Percentiles rank a stretch among this genome's conserved stretches.
phyloP scores from a whole-genome alignment of 73 alveolate genomes.

The Paramecium pentaurelia region DNA sequence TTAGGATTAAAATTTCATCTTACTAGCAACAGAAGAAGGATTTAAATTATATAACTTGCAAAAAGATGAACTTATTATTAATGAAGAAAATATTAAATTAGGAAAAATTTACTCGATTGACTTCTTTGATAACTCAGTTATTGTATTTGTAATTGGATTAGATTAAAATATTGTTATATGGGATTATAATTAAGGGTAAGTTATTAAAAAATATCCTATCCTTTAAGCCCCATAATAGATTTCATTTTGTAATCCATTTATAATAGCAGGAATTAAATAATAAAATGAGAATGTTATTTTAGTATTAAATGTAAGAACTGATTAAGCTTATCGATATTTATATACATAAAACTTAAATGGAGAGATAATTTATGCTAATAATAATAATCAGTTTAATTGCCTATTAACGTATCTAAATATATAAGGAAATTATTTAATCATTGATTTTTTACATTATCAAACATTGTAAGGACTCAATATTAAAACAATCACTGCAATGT shows the following conservation, averaged over 20 bases:
- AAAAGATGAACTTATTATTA: not conserved
- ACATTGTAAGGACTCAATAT: not conserved
- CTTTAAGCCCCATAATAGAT: not conserved
- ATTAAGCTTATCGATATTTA: slow-evolving; percentile 21
- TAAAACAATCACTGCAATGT: not conserved
- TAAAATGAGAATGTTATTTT: not conserved
- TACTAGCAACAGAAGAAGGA: not conserved
- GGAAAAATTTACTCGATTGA: not conserved
- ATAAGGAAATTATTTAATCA: not conserved
- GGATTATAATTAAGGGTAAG: not conserved
- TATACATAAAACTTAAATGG: not conserved
- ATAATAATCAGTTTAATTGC: not conserved
- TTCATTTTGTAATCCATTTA: not conserved
- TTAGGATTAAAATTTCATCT: not conserved
- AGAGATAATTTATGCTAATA: not conserved
- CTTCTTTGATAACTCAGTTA: not conserved
- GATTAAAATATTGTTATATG: not conserved
- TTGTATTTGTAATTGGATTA: not conserved
- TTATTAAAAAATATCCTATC: not conserved
- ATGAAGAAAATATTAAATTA: not conserved
- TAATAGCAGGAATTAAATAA: not conserved
- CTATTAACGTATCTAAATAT: not conserved
- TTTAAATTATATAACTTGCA: not conserved
- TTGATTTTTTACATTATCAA: not conserved
- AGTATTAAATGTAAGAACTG: not conserved